These are phyloP conservation scores for Scheffersomyces spartinae DNA, from an alignment of 805 yeast genomes.

Conservation along the genomic window DNA sequence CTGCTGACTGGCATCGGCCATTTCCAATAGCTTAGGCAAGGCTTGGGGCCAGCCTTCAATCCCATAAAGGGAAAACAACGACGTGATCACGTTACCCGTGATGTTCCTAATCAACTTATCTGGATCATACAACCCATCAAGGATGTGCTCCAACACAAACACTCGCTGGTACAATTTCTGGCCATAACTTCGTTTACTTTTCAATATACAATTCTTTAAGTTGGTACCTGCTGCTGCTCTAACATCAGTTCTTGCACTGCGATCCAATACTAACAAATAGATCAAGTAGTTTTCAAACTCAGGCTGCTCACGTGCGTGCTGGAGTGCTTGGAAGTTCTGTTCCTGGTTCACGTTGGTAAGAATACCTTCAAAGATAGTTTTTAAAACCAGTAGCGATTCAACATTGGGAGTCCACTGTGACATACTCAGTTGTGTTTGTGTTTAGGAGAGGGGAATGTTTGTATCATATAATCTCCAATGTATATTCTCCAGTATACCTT, in stretches of 20 bases:
- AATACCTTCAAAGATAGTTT: constrained; percentile 57
- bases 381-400: constrained; percentile 51
- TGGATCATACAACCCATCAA: constrained; percentile 42
- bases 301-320: constrained; percentile 55
- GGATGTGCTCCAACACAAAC: constrained; percentile 32
- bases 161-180: constrained; percentile 20
- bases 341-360: constrained; percentile 44
- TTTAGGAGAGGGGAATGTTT: too few relatives aligned
- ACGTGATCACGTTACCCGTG: constrained; percentile 82
- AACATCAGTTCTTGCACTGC: constrained; percentile 36
- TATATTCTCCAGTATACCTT: too few relatives aligned
- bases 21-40: constrained; percentile 53
- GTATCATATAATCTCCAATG: too few relatives aligned
- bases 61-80: constrained; percentile 63
- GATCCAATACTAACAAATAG: constrained; percentile 49
- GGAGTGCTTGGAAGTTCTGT: constrained; percentile 45
- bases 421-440: too few relatives aligned
- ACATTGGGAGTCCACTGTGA: constrained; percentile 61
- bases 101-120: constrained; percentile 67
- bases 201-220: constrained; percentile 64
- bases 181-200: constrained; percentile 19
- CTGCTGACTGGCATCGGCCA: constrained; percentile 41
- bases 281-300: constrained; percentile 77
- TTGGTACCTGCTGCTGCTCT: constrained; percentile 85
- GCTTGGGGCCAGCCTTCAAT: constrained; percentile 63